Evolutionary conservation across 2,329 filamentous ascomycete genomes (phyloP).

Genomic region (Chaetomiaceae sp.): DNA sequence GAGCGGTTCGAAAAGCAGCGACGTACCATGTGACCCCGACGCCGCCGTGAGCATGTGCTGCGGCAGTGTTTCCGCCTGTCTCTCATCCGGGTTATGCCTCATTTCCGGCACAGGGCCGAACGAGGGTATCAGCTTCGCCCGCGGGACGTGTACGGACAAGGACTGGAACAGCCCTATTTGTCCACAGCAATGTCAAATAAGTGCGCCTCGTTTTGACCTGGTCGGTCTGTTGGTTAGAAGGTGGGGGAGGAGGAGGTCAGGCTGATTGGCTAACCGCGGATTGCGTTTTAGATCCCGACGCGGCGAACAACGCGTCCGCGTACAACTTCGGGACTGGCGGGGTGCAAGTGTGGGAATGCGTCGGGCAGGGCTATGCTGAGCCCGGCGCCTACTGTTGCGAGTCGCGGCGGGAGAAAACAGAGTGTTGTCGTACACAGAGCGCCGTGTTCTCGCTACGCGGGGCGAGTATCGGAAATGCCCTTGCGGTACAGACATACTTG

Average conservation of each 20-base stretch:
- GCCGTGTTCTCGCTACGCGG: constrained; percentile 16
- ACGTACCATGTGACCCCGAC: constrained; percentile 17
- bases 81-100: constrained; percentile 18
- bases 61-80: constrained; percentile 6
- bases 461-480: constrained; percentile 17
- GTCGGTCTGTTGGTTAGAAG: no score
- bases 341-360: constrained; percentile 21
- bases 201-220: not conserved
- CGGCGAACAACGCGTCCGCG: constrained; percentile 6
- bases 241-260: no score
- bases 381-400: constrained; percentile 22
- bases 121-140: constrained; percentile 13
- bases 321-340: constrained; percentile 17
- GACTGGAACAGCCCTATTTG: constrained; percentile 33
- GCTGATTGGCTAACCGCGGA: no score
- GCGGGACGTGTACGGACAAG: constrained; percentile 18
- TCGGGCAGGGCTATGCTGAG: constrained; percentile 11
- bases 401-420: constrained; percentile 16
- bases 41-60: constrained; percentile 23
- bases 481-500: constrained; percentile 12
- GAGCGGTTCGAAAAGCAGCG: constrained; percentile 24
- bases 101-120: constrained; percentile 7
- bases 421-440: constrained; percentile 14
- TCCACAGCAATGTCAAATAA: constrained; percentile 41
- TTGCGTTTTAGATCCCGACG: constrained; percentile 16